These are phyloP conservation scores for Ophiostoma novo-ulmi DNA, from an alignment of 2,329 filamentous ascomycete genomes.

Conservation along the genomic window DNA sequence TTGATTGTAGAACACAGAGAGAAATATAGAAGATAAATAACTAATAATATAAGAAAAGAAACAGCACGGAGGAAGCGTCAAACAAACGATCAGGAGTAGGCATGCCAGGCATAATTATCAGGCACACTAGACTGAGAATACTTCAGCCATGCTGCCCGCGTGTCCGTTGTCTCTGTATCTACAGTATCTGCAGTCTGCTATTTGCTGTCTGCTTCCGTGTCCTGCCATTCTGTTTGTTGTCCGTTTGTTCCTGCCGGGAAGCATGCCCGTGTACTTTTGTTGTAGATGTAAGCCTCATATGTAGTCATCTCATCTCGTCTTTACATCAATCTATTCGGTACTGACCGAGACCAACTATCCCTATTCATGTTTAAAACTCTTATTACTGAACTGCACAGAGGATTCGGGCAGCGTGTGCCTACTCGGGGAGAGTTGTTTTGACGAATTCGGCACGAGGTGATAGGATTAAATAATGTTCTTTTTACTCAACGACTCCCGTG, in stretches of 20 bases:
- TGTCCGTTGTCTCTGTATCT: neutral
- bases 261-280: neutral
- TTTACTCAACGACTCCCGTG: neutral
- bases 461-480: neutral
- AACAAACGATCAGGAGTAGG: neutral
- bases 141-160: neutral
- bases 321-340: neutral
- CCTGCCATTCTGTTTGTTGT: neutral
- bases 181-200: neutral
- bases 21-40: neutral
- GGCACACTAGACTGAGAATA: neutral
- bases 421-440: neutral
- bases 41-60: neutral
- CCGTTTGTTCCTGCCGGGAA: neutral
- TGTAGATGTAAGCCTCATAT: neutral
- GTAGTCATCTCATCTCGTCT: neutral
- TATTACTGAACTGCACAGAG: neutral
- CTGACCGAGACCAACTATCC: neutral
- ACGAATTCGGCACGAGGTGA: neutral
- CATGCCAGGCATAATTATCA: neutral
- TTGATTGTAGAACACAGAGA: neutral
- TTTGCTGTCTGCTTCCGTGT: neutral
- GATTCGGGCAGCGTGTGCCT: too few relatives aligned
- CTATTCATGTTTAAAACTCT: neutral
- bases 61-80: neutral